Evolutionary conservation across 331 rosid genomes (phyloP), one percentile per base, ranked within the genome.

Genomic region (Spiraea crenata): DNA sequence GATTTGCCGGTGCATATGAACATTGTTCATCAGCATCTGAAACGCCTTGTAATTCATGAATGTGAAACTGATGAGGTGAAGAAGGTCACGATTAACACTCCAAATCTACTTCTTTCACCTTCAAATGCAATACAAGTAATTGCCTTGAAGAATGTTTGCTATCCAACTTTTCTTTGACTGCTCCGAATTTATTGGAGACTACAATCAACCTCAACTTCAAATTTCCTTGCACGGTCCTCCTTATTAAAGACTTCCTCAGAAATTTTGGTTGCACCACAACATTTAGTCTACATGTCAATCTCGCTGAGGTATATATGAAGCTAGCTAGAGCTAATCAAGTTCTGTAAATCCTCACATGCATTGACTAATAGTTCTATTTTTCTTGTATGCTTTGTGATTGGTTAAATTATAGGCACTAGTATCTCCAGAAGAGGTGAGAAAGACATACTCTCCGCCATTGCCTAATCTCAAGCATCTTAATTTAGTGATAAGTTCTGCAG

Each of bases 381-480:
- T 9, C 7, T 42, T 15, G 2, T 39, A 37, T 2, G 8, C 37
- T 12, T 39, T 25, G 31, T 25, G 31, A 0, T 25, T 25, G 31
- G 31, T 4, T 25, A 67, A 56, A 8, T 25, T 16, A 44, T 14
- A 56, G 65, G 74, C 42, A 42, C 9, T 57, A 7, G 31, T 49
- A 3, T 58, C 48, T 47, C 75, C 75, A n/a, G 17, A 10, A 0
- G 57, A n/a, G 38, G 1, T 47, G 5, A 70, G 66, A n/a, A 42
- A 44, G 9, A 5, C 9, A 13, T 58, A 2, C 25, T 2, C 47
- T 48, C 55, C 75, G 7, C 75, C 75, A 1, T 47, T 71, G 40
- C 57, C 67, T 3, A 50, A 5, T 71, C 57, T 71, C 38, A 45
- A 46, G 46, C 9, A 71, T 71, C 54, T 71, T 12, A 7, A n/a